Conservation (phyloP, 176 grass and related monocot genomes). For the Musa beccarii region DNA sequence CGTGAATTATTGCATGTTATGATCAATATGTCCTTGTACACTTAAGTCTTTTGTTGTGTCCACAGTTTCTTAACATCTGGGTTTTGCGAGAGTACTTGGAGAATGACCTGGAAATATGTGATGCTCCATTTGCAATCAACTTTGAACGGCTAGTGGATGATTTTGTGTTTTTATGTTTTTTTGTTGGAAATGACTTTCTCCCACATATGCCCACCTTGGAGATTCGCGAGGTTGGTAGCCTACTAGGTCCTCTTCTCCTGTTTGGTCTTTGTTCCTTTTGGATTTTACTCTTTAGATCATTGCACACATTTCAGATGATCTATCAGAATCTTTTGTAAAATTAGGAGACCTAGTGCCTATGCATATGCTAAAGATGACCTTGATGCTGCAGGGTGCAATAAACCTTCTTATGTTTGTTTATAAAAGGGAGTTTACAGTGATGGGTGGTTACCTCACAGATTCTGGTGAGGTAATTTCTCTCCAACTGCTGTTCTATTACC, state of each 20-base stretch:
- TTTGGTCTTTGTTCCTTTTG: not conserved
- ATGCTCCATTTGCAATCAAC: slow-evolving; percentile 88
- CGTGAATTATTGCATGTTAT: not conserved
- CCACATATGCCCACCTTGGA: slow-evolving; percentile 98
- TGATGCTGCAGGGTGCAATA: slow-evolving; percentile 75
- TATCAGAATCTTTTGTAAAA: not conserved
- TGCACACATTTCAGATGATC: not conserved
- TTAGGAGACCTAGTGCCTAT: not conserved
- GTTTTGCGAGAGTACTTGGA: slow-evolving; percentile 89
- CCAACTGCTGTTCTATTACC: slow-evolving; percentile 14
- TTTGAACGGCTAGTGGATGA: slow-evolving; percentile 90
- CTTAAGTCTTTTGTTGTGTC: slow-evolving; percentile 21
- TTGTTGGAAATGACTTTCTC: slow-evolving; percentile 97
- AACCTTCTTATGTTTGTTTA: slow-evolving; percentile 91
- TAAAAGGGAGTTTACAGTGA: slow-evolving; percentile 64
- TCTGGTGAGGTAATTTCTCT: slow-evolving; percentile 64
- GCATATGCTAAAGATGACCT: slow-evolving; percentile 9
- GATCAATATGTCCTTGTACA: not conserved
- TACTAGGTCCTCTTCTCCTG: slow-evolving; percentile 1
- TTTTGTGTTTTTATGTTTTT: slow-evolving; percentile 99
- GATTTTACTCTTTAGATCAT: slow-evolving; percentile 9
- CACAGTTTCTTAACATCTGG: slow-evolving; percentile 96
- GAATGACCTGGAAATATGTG: slow-evolving; percentile 77
- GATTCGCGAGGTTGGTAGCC: slow-evolving; percentile 88
- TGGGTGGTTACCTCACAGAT: slow-evolving; percentile 96